These are phyloP conservation scores for Tuber melanosporum DNA, from an alignment of 495 filamentous ascomycete species.

Conservation along the genomic window DNA sequence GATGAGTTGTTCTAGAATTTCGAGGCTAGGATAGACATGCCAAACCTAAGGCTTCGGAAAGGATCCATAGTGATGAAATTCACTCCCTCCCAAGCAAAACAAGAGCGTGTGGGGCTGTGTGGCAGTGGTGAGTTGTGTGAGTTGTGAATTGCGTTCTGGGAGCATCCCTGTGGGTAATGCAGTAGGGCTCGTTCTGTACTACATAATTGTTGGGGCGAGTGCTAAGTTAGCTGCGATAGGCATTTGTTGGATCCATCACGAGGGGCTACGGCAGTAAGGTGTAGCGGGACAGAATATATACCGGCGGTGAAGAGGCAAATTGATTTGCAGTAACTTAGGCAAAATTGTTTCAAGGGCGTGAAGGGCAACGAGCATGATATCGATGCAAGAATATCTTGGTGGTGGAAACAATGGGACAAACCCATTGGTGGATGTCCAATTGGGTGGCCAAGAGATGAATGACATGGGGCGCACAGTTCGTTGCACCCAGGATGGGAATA, in stretches of 20 bases:
- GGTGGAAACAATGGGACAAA: not conserved
- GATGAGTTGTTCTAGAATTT: not conserved
- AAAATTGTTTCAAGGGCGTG: not conserved
- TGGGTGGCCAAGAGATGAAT: not conserved
- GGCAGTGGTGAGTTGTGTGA: not conserved
- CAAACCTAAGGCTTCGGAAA: not conserved
- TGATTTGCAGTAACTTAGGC: not conserved
- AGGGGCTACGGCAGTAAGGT: not conserved
- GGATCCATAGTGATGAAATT: not conserved
- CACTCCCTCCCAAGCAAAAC: not conserved
- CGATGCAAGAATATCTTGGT: not conserved
- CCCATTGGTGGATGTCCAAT: not conserved
- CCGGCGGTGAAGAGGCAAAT: not conserved
- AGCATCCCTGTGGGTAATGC: not conserved
- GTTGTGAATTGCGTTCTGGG: not conserved
- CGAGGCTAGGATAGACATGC: not conserved
- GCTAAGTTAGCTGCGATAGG: not conserved
- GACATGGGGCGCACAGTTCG: not conserved
- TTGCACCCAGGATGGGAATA: not conserved
- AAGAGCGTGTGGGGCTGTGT: not conserved
- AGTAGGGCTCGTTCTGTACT: not conserved
- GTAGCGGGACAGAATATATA: not conserved
- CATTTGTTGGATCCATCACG: not conserved
- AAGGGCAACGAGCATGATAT: not conserved
- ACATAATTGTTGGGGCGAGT: not conserved